Base-by-base conservation (phyloP, 2,329 filamentous ascomycete genomes). In the Beauveria asiatica region DNA sequence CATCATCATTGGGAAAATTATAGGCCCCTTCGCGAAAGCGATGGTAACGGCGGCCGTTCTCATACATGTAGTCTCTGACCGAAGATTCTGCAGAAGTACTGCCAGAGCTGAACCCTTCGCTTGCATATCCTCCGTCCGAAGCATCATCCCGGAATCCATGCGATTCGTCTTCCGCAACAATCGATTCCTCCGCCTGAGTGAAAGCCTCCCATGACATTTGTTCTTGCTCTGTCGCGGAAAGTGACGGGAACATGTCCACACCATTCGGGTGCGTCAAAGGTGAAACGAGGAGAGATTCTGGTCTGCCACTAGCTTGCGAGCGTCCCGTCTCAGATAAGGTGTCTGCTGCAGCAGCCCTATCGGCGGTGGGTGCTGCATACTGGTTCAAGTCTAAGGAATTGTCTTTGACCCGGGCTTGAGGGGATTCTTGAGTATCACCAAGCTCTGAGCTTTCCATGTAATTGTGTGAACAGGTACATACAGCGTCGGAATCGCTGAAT, bases 11-110 rank as follows among this genome's bases (percentile, higher is more conserved):
- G 27, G 83, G 83, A 54, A 84, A 83, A 59, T 79, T 79, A 65
- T 85, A 85, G 11, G 69, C 66, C 6, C 80, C 81, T 60, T 81
- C 79, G 19, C 80, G 74, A 65, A 80, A 83, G 46, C 75, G 75
- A 65, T 84, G 82, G 61, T 85, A 85, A 27, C 82, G 75, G 25
- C 82, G 75, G n/a, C 83, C 83, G 65, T 85, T 83, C 65, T 84
- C 81, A 60, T 74, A 77, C 53, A 75, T 73, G 64, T 81, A 84
- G 62, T 84, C 76, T 48, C 77, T 71, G 25, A 82, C 72, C 42
- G 71, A 72, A 3, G 74, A 76, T 48, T 69, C 68, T 10, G 74
- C 67, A 10, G 74, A 75, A 11, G 74, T 75, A 56, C 71, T 75
- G 37, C 65, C 73, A 19, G 72, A 73, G 48, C 69, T 72, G 41